Base-by-base conservation (phyloP, 345 rosid genomes). In the Gossypium turneri region DNA sequence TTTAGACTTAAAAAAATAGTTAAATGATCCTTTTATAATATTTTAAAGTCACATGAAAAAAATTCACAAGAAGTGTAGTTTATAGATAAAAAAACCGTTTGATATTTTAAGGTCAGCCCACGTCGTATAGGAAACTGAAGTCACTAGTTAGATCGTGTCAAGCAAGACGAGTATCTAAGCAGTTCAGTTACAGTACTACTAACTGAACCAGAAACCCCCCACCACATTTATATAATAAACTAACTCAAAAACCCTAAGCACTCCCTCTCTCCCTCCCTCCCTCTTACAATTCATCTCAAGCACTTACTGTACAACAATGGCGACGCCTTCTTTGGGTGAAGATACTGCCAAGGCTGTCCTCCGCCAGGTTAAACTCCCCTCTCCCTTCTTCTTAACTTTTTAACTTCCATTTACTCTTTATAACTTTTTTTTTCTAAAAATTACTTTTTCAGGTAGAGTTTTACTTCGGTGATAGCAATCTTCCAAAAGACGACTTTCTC, bases 401-500 rank as follows among this genome's bases (percentile, higher is more conserved):
- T 58, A 12, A 1, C 25, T 12, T 57, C 48, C 29, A 6, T 56
- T 44, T 56, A 61, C 45, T 34, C 76, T 51, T 22, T 45, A 0
- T 20, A 15, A 45, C 10, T 57, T 25, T 44, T 2, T 5, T 57
- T 25, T 44, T 2, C 1, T 1, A 17, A 44, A 25, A 24, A 4
- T 24, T 59, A 2, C 12, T 12, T 47, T 45, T 70, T 20, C 87
- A 94, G 98, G 97, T 95, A 22, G 99, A 91, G 86, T 95, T 89
- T 80, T 95, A 95, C 82, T 95, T 91, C 88, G 85, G 99, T 67
- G 98, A 93, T 51, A 95, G 97, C 78, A 95, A 93, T 77, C 86
- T 95, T 17, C 97, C 97, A 2, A 85, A 93, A 58, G 99, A 95
- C 65, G 85, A 81, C 41, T 95, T 95, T 67, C 84, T 95, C 65